Evolutionary conservation across 805 yeast species (phyloP).

Genomic region (Schizosaccharomyces pombe): DNA sequence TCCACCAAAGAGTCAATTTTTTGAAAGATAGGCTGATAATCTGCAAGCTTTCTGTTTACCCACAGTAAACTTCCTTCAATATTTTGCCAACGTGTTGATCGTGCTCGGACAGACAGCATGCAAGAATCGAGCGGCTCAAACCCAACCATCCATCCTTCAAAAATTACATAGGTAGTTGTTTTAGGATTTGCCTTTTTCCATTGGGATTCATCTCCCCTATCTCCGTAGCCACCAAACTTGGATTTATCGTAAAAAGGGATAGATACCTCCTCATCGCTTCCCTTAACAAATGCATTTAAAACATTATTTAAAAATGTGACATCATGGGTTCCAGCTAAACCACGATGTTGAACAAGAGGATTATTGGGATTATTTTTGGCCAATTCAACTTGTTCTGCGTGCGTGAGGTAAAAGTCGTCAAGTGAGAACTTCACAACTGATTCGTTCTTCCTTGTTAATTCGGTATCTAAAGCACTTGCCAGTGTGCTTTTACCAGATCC

Average conservation of each 20-base stretch:
- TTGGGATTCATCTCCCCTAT: constrained; percentile 24
- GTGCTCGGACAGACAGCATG: constrained; percentile 16
- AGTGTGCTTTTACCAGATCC: constrained; percentile 12
- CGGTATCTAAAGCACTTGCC: constrained; percentile 4
- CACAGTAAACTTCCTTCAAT: constrained; percentile 11
- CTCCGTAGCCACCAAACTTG: constrained; percentile 50
- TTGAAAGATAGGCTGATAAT: constrained; percentile 33
- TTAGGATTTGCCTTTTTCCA: constrained; percentile 19
- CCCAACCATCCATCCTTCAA: constrained; percentile 94
- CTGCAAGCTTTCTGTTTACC: constrained; percentile 29
- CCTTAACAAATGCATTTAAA: constrained; percentile 14
- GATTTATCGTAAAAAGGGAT: constrained; percentile 68
- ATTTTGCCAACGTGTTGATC: constrained; percentile 7
- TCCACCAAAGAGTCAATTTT: constrained; percentile 37
- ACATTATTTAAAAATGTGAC: constrained; percentile 18
- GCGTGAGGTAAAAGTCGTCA: constrained; percentile 67
- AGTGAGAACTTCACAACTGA: constrained; percentile 30
- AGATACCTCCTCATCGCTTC: constrained; percentile 14
- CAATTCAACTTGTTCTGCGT: constrained; percentile 31
- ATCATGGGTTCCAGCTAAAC: constrained; percentile 90
- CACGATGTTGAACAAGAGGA: constrained; percentile 47
- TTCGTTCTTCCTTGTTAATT: constrained; percentile 6
- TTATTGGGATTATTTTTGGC: constrained; percentile 23
- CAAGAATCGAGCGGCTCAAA: constrained; percentile 24
- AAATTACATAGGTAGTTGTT: constrained; percentile 39